phyloP scores from a whole-genome alignment of 2,329 filamentous ascomycete species.

The Arthrobotrys conoides region DNA sequence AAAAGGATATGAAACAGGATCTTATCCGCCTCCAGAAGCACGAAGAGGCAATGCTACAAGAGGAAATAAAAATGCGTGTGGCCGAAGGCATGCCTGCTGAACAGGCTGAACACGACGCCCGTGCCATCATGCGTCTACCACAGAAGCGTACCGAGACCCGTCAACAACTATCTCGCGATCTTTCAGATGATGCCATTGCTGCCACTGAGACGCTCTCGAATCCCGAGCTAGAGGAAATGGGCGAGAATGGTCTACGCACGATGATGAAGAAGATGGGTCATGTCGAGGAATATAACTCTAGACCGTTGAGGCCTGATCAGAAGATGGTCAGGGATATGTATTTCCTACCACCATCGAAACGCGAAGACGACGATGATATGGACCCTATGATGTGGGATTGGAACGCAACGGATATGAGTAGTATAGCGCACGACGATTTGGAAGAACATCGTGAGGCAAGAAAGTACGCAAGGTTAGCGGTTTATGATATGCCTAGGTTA shows the following conservation, averaged over 20 bases:
- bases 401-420: conserved; percentile 86
- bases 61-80: conserved; percentile 57
- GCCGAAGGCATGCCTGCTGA: conserved; percentile 33
- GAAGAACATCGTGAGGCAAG: conserved; percentile 89
- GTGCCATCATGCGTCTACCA: conserved; percentile 55
- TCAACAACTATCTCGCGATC: conserved; percentile 46
- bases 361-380: conserved; percentile 71
- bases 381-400: conserved; percentile 71
- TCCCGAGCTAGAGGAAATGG: conserved; percentile 50
- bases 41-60: conserved; percentile 35
- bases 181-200: conserved; percentile 53
- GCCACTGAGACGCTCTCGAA: conserved; percentile 50
- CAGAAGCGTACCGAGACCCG: conserved; percentile 45
- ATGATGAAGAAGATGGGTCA: conserved; percentile 53
- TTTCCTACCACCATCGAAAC: conserved; percentile 64
- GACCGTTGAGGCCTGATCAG: conserved; percentile 43
- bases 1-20: conserved; percentile 43
- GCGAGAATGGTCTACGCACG: conserved; percentile 42
- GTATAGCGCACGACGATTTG: conserved; percentile 85
- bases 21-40: conserved; percentile 44
- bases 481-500: conserved; percentile 96
- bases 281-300: conserved; percentile 29
- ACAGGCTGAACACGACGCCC: conserved; percentile 56
- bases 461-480: conserved; percentile 86
- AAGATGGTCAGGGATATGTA: conserved; percentile 69